phyloP scores from a whole-genome alignment of 2,329 filamentous ascomycete genomes.

The Alternaria postmessia region DNA sequence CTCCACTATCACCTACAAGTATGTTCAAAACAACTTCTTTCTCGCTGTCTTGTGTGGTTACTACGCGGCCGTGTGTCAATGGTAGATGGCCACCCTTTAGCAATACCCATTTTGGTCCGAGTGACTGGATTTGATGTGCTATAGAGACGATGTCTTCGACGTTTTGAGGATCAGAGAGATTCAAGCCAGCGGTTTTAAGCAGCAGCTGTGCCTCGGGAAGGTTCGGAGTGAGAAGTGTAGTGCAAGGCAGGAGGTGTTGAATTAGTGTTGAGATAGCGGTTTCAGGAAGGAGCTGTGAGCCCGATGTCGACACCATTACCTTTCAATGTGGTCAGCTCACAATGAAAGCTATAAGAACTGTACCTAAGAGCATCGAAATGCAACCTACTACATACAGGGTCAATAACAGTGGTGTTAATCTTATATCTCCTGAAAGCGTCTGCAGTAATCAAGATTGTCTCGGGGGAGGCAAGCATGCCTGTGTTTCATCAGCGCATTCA shows the following conservation, averaged over 20 bases:
- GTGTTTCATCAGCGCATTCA: constrained; percentile 14
- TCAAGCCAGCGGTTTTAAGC: constrained; percentile 61
- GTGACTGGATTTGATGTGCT: constrained; percentile 68
- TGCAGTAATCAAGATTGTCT: constrained; percentile 74
- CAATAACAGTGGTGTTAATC: constrained; percentile 70
- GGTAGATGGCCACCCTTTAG: constrained; percentile 93
- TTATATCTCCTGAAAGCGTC: constrained; percentile 67
- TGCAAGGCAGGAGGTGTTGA: constrained; percentile 67
- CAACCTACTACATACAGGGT: constrained; percentile 69
- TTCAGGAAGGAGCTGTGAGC: constrained; percentile 71
- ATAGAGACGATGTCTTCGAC: constrained; percentile 73
- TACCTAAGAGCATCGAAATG: background rate
- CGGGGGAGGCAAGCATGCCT: constrained; percentile 84
- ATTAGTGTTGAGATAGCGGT: constrained; percentile 70
- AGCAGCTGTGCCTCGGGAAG: constrained; percentile 76
- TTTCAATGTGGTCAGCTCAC: constrained; percentile 11
- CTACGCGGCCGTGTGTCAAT: constrained; percentile 68
- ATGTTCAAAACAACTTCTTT: constrained; percentile 77
- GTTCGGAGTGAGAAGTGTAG: constrained; percentile 79
- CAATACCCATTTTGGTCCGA: constrained; percentile 82
- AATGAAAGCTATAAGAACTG: too few species aligned
- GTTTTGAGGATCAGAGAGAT: constrained; percentile 59
- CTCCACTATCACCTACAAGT: constrained; percentile 69
- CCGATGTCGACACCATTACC: constrained; percentile 94
- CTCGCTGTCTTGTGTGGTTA: constrained; percentile 67